Evolutionary conservation across 2,329 filamentous ascomycete species (phyloP), one percentile per base, ranked within the genome.

Genomic region (Colletotrichum horii): DNA sequence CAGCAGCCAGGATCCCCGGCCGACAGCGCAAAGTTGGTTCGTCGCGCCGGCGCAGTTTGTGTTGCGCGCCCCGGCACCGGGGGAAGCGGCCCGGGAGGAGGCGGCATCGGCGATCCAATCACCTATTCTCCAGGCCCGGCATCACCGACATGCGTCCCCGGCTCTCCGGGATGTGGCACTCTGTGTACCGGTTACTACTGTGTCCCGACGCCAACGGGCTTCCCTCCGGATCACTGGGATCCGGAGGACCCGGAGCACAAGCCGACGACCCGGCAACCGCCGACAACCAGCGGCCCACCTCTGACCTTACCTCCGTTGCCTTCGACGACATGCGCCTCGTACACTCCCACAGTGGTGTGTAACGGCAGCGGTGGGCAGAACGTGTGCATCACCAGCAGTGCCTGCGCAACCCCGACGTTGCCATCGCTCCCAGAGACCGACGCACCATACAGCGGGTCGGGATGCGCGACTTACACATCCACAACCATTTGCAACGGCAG

Each of bases 111-210:
- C 7, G 32, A 65, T 32, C 62, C 62, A 15, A 43, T 65, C 32
- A 65, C 62, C 11, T 65, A 24, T 19, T 65, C 62, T 26, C 62
- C 62, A 4, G 62, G 19, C 30, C 62, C 62, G 6, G 62, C 62
- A 15, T 38, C 34, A 19, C 62, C 62, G 34, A 65, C 62, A 9
- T 65, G 62, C 38, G 32, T 4, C 34, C 62, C 62, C 62, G 62
- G 62, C 34, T 69, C 70, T 4, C 62, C 34, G 24, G 80, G 78
- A 66, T 79, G 78, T 30, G 78, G 79, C 38, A 70, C 36, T 11
- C n/a, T 80, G 9, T 80, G 78, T 69, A 52, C 73, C 4, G 79
- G 79, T 3, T 80, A 76, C 70, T 80, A 67, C 70, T 80, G 78
- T 76, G 43, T 8, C 4, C 74, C 78, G 9, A 48, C 30, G 4